phyloP scores from a whole-genome alignment of 257 asterid species.

The Nicotiana attenuata region DNA sequence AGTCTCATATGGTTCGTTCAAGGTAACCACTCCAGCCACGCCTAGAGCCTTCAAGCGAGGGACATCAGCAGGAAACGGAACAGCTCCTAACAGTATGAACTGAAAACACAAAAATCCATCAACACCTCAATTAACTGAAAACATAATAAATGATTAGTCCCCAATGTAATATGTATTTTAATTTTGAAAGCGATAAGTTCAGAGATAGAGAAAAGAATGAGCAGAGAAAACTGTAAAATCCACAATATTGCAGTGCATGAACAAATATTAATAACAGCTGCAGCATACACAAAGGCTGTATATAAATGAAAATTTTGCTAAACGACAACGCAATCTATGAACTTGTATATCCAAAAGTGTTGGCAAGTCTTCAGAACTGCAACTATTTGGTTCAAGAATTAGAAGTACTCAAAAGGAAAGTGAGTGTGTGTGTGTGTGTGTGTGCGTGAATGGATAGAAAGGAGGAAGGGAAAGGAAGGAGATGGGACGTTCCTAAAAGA shows the following conservation, averaged over 20 bases:
- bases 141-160: constrained; percentile 3
- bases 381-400: background rate
- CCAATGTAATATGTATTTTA: background rate
- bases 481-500: background rate
- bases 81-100: constrained; percentile 91
- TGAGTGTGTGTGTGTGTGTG: too few species aligned
- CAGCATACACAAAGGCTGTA: background rate
- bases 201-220: background rate
- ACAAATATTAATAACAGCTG: background rate
- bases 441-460: background rate
- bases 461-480: background rate
- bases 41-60: constrained; percentile 79
- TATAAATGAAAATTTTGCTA: background rate
- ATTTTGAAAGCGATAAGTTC: background rate
- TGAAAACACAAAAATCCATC: constrained; percentile 24
- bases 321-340: background rate
- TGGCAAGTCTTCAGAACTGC: background rate
- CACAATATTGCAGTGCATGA: background rate
- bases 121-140: background rate
- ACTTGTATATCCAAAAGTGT: background rate
- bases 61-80: constrained; percentile 91
- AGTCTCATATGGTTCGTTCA: constrained; percentile 88
- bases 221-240: background rate
- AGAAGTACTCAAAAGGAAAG: background rate
- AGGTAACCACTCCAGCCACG: constrained; percentile 83